Percentiles rank a stretch among this genome's conserved stretches.
Evolutionary conservation across 2,329 filamentous ascomycete genomes (phyloP).

Genomic region (Magnaporthiopsis rhizophila): DNA sequence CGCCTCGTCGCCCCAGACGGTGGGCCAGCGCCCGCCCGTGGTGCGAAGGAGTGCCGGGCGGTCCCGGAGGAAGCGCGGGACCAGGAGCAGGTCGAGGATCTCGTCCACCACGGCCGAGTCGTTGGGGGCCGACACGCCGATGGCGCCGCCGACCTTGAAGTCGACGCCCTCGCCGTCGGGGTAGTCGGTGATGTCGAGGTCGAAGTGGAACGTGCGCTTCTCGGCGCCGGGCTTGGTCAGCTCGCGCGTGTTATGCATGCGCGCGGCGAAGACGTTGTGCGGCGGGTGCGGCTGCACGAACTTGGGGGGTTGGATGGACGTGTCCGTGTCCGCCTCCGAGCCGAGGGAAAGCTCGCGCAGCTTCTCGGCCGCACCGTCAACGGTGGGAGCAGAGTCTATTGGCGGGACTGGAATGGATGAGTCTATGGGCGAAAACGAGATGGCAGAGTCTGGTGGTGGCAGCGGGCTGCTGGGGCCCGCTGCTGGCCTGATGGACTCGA

Average conservation of each 20-base stretch:
- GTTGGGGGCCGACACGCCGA: constrained; percentile 89
- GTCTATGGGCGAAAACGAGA: constrained; percentile 35
- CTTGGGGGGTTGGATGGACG: constrained; percentile 64
- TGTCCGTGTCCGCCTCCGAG: constrained; percentile 35
- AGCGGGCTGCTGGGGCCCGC: constrained; percentile 21
- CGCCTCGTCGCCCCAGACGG: constrained; percentile 91
- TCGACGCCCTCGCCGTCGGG: constrained; percentile 73
- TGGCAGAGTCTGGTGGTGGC: constrained; percentile 40
- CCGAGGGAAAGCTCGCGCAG: constrained; percentile 25
- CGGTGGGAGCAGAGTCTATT: constrained; percentile 19
- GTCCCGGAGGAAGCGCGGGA: constrained; percentile 76
- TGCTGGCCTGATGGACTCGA: constrained; percentile 47
- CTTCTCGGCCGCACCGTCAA: constrained; percentile 11
- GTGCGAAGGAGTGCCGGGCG: constrained; percentile 77
- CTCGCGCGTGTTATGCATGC: constrained; percentile 74
- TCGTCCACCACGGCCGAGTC: constrained; percentile 69
- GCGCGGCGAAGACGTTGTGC: constrained; percentile 86
- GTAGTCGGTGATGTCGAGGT: constrained; percentile 93
- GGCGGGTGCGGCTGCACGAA: constrained; percentile 95
- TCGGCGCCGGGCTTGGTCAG: constrained; percentile 82
- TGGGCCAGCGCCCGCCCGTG: constrained; percentile 80
- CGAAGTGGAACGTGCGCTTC: constrained; percentile 96
- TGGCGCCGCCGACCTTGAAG: constrained; percentile 93
- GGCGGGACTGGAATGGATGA: constrained; percentile 38
- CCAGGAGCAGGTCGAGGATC: constrained; percentile 70